Conservation (phyloP, 163 green algal species). For the Chlamydomonas reinhardtii region DNA sequence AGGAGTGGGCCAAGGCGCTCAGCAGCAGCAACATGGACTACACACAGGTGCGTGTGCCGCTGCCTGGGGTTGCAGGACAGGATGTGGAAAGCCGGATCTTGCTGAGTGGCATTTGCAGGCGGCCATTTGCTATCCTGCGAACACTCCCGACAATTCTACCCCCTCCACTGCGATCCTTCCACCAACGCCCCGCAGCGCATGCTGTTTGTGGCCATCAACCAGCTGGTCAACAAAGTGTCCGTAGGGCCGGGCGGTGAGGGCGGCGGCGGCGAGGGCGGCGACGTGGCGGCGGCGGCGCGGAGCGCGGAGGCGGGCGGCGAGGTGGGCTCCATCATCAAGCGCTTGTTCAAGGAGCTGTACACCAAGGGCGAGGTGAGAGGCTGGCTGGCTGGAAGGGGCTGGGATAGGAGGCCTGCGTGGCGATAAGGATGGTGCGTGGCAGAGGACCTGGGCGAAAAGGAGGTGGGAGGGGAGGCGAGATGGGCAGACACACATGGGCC, state of each 20-base stretch:
- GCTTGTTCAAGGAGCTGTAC: conserved; percentile 49
- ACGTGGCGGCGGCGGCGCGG: background rate
- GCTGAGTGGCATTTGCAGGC: too few species aligned
- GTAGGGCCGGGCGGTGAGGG: background rate
- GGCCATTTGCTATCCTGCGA: too few species aligned
- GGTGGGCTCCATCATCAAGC: conserved; percentile 45
- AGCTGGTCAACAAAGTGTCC: conserved; percentile 23
- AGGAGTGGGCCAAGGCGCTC: conserved; percentile 37
- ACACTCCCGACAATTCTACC: too few species aligned
- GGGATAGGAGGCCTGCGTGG: background rate
- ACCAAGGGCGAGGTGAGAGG: conserved; percentile 31
- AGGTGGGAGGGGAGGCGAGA: too few species aligned
- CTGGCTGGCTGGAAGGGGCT: background rate
- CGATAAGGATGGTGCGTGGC: too few species aligned
- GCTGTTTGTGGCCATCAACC: conserved; percentile 40
- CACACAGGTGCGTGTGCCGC: conserved; percentile 16
- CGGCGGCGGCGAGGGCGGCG: background rate
- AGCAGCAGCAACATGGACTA: conserved; percentile 31
- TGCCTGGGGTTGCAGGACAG: too few species aligned
- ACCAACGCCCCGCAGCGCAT: too few species aligned
- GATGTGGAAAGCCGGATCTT: too few species aligned
- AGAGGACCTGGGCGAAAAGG: too few species aligned
- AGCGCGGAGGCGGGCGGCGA: conserved; percentile 27
- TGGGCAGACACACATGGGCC: too few species aligned
- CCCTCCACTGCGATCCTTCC: too few species aligned